Base-by-base conservation (phyloP, 805 yeast species). In the Cyberlindnera xishuangbannaensis region DNA sequence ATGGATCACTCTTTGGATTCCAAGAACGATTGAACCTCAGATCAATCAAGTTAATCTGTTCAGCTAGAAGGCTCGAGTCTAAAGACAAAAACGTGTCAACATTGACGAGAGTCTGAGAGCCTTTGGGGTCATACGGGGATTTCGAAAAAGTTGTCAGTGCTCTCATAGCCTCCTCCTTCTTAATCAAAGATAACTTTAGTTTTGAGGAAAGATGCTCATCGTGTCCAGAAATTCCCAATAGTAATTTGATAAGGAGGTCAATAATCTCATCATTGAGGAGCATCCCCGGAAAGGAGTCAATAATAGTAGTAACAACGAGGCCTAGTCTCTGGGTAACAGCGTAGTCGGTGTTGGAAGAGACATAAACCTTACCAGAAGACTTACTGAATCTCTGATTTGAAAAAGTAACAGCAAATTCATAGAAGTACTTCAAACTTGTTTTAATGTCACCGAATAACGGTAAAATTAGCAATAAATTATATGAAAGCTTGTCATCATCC, bases 1-100 rank as follows among this genome's bases (percentile, higher is more conserved):
- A 81, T 37, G 80, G 76, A 59, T 90, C 97, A 11, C 64, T 58
- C 40, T 79, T 70, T 4, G 95, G 87, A 36, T 83, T 78, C 97
- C 97, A 90, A 3, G 58, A 50, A 14, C 58, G 58, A 55, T 74
- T 76, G 48, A 82, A 83, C 32, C 69, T 69, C 37, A 78, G 61
- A 53, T 83, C 85, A 37, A 87, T 78, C 15, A 65, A 60, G 43
- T 78, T 78, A 25, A 90, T 70, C 44, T 80, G 79, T 10, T 63
- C 53, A 0, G 90, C 83, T 25, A 88, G 58, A 6, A 64, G 62
- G 4, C 70, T 63, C 13, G 76, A 50, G 44, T 76, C 72, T 20
- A 73, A 39, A 19, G 70, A 67, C 39, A 86, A 48, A 50, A 88
- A 83, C 6, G 59, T 51, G 4, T 70, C 68, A 47, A 59, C 56